Evolutionary conservation across 1,284 basidiomycete species (phyloP).

Genomic region (Cryptococcus floricola): DNA sequence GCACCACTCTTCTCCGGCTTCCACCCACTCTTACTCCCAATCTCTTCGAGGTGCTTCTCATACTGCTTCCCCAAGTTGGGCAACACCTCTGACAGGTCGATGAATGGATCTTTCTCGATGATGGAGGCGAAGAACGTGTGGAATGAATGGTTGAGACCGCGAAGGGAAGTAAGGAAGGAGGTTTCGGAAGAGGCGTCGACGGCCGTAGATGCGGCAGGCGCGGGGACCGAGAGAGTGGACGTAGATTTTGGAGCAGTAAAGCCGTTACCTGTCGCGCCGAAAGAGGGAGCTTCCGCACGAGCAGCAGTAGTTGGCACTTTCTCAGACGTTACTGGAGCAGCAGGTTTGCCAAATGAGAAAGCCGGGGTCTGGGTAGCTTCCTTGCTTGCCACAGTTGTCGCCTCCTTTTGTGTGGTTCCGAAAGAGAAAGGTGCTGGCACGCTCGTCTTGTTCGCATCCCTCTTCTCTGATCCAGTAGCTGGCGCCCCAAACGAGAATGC

Average conservation of each 20-base stretch:
- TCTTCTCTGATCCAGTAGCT: not conserved
- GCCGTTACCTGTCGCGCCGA: too few species aligned
- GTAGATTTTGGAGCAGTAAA: constrained; percentile 1
- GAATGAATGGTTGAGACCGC: constrained; percentile 75
- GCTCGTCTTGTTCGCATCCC: not conserved
- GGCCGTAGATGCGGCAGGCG: not conserved
- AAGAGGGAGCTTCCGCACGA: too few species aligned
- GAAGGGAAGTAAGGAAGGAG: constrained; percentile 67
- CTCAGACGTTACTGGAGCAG: not conserved
- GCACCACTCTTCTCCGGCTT: constrained; percentile 15
- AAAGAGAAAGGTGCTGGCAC: constrained; percentile 5
- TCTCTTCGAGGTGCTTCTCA: constrained; percentile 57
- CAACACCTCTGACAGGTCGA: constrained; percentile 57
- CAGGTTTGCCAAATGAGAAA: constrained; percentile 4
- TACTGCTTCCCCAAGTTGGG: constrained; percentile 60
- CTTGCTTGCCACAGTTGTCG: constrained; percentile 3
- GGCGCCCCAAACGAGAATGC: constrained; percentile 15
- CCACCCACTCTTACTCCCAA: constrained; percentile 54
- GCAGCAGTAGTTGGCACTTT: constrained; percentile 9
- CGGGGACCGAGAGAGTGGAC: constrained; percentile 3
- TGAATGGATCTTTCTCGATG: constrained; percentile 69
- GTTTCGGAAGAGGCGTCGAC: constrained; percentile 25
- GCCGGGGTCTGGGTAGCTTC: constrained; percentile 5
- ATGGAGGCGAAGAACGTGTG: constrained; percentile 60
- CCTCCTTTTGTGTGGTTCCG: constrained; percentile 47